Percentiles rank a stretch among this genome's conserved stretches.
phyloP scores from a whole-genome alignment of 202 grass and related monocot species.

The Musa balbisiana region DNA sequence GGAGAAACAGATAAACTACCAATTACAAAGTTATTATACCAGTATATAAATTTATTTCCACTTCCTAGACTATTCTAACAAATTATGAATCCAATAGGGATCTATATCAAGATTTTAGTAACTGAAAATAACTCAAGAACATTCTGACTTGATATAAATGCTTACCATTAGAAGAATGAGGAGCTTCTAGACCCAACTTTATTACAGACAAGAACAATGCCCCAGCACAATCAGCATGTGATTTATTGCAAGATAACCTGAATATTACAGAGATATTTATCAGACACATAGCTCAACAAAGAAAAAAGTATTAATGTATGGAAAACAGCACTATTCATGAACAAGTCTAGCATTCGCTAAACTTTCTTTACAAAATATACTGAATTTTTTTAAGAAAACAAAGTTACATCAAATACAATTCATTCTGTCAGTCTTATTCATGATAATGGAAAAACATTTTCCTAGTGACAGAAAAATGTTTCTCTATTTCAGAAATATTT shows the following conservation, averaged over 20 bases:
- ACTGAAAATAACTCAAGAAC: slow-evolving; percentile 12
- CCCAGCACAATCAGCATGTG: slow-evolving; percentile 84
- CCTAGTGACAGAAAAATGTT: not conserved
- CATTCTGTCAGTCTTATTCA: not conserved
- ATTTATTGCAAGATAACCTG: slow-evolving; percentile 77
- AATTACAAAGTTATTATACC: too few species aligned
- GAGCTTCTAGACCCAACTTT: slow-evolving; percentile 54
- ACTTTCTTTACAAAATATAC: not conserved
- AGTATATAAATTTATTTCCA: not conserved
- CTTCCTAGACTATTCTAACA: not conserved
- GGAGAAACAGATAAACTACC: too few species aligned
- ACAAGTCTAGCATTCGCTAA: not conserved
- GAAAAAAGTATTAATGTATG: not conserved
- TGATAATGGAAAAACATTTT: not conserved
- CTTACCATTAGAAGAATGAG: slow-evolving; percentile 55
- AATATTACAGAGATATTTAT: slow-evolving; percentile 23
- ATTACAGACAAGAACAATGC: slow-evolving; percentile 76
- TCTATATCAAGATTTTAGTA: not conserved
- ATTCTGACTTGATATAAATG: slow-evolving; percentile 3
- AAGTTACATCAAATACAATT: not conserved
- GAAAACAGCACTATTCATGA: not conserved
- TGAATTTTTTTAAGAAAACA: not conserved
- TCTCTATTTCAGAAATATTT: not conserved
- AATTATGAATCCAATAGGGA: not conserved
- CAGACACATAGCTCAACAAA: slow-evolving; percentile 8